These are phyloP conservation scores for Phaeodactylum tricornutum DNA, from an alignment of 108 stramenopile genomes.

Conservation along the genomic window DNA sequence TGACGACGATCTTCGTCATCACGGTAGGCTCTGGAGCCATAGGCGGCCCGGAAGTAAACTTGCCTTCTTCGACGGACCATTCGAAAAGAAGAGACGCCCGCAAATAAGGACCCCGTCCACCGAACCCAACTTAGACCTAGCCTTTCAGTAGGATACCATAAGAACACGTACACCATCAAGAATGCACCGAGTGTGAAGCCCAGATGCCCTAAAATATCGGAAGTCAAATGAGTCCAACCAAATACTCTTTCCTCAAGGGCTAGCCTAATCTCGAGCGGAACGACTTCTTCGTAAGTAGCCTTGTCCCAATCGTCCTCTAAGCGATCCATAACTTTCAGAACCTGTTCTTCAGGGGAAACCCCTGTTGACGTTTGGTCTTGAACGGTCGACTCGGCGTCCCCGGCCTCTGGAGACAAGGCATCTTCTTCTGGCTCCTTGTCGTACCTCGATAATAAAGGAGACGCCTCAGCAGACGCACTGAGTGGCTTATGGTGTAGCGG, in stretches of 20 bases:
- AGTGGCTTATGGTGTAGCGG: no score
- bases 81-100: slow-evolving; percentile 37
- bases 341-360: slow-evolving; percentile 9
- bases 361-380: no score
- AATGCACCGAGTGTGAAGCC: slow-evolving; percentile 34
- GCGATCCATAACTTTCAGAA: slow-evolving; percentile 46
- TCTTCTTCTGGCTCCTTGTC: no score
- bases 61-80: slow-evolving; percentile 57
- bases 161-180: slow-evolving; percentile 18
- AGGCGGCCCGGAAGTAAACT: slow-evolving; percentile 54
- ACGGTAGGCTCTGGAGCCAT: slow-evolving; percentile 32
- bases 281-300: slow-evolving; percentile 51
- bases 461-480: no score
- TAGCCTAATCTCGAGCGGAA: slow-evolving; percentile 55
- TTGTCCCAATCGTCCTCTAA: slow-evolving; percentile 65
- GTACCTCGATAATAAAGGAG: no score
- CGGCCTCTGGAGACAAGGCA: no score
- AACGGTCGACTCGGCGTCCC: no score
- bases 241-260: slow-evolving; percentile 67
- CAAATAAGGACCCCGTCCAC: neutral
- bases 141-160: slow-evolving; percentile 23
- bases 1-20: slow-evolving; percentile 24
- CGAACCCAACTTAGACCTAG: slow-evolving; percentile 3
- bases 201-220: slow-evolving; percentile 53
- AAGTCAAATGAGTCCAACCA: slow-evolving; percentile 68